Evolutionary conservation across 2,329 filamentous ascomycete genomes (phyloP).

Genomic region (Alternaria tenuissima): DNA sequence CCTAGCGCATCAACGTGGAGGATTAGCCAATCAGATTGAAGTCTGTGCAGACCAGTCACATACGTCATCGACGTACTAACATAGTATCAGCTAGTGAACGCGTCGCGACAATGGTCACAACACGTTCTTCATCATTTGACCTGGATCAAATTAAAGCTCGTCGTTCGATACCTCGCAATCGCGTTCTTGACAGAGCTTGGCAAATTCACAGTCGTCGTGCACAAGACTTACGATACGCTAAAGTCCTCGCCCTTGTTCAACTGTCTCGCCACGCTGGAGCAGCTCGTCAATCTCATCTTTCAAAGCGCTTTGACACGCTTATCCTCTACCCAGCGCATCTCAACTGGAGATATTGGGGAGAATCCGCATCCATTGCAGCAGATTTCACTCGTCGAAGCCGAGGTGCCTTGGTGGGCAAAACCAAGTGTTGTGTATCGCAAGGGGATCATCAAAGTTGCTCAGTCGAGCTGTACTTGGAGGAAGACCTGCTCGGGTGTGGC

Average conservation of each 20-base stretch:
- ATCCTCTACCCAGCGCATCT: not conserved
- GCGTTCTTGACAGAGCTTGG: not conserved
- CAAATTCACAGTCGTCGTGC: not conserved
- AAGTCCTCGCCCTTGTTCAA: not conserved
- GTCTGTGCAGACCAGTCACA: constrained; percentile 6
- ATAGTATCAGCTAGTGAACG: not conserved
- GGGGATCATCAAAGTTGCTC: not conserved
- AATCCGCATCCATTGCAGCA: not conserved
- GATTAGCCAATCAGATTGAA: not conserved
- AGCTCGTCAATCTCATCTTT: not conserved
- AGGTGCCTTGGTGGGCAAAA: not conserved
- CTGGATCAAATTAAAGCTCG: not conserved
- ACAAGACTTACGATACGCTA: not conserved
- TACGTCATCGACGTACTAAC: constrained; percentile 13
- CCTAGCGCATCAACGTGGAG: not conserved
- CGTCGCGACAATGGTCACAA: not conserved
- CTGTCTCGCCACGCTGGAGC: not conserved
- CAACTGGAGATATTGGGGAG: not conserved
- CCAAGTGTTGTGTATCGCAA: too few relatives aligned
- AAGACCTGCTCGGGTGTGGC: not conserved
- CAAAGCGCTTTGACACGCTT: not conserved
- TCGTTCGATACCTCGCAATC: not conserved
- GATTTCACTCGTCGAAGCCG: too few relatives aligned
- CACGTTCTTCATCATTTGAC: not conserved
- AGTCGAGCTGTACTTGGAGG: not conserved